Evolutionary conservation across 441 rosid species (phyloP).

Genomic region (Euphorbia corollata): DNA sequence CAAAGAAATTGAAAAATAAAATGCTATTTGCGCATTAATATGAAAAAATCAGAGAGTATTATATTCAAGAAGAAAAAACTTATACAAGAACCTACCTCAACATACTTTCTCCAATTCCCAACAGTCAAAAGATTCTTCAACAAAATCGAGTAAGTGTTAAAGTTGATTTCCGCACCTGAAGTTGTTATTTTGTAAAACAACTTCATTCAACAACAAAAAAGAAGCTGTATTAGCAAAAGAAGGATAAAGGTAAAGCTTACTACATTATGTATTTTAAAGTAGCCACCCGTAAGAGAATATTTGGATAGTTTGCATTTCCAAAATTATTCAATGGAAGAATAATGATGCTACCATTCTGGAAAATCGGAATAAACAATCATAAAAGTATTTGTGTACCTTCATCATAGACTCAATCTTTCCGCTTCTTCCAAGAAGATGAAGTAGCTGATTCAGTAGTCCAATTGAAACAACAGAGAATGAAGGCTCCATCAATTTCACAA

Average conservation of each 20-base stretch:
- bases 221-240: slow-evolving; percentile 10
- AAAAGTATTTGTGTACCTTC: slow-evolving; percentile 41
- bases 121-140: slow-evolving; percentile 62
- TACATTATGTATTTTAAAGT: not conserved
- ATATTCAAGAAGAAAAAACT: not conserved
- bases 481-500: slow-evolving; percentile 62
- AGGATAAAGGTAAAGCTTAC: slow-evolving; percentile 3
- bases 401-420: slow-evolving; percentile 77
- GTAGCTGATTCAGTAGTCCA: slow-evolving; percentile 69
- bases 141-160: slow-evolving; percentile 49
- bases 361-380: slow-evolving; percentile 5
- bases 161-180: slow-evolving; percentile 51
- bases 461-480: slow-evolving; percentile 46
- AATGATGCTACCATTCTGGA: not conserved
- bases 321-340: not conserved
- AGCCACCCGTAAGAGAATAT: not conserved
- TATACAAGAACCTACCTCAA: slow-evolving; percentile 46
- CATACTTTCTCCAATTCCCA: slow-evolving; percentile 90
- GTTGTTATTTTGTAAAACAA: slow-evolving; percentile 62
- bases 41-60: not conserved
- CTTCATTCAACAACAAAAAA: slow-evolving; percentile 31
- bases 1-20: not conserved
- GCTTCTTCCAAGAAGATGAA: slow-evolving; percentile 69
- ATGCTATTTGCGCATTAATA: not conserved
- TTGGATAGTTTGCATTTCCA: not conserved